Base-by-base conservation (phyloP, 176 grass and related monocot genomes). In the Dactylis glomerata region DNA sequence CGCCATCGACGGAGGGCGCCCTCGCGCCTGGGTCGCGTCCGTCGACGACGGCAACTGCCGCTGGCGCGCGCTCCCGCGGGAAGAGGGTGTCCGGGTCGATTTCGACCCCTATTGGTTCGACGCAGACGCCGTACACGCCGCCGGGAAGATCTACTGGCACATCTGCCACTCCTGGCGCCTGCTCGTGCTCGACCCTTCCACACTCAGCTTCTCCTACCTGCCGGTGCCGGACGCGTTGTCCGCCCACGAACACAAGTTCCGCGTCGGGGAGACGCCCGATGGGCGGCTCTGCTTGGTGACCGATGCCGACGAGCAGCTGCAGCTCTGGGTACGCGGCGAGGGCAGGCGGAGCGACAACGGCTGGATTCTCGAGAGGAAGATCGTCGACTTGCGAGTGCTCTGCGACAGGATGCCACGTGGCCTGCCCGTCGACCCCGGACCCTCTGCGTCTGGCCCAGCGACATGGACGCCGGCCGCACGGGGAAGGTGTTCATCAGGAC, bases 301-400 rank as follows among this genome's bases (percentile, higher is more conserved):
- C 19, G 68, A 73, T 14, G 69, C n/a, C 6, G 5, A 28, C 24
- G 1, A 17, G 41, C 13, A 36, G 71, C 41, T 84, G 70, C 51
- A 59, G 22, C 24, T 84, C 4, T 75, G 56, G 4, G 67, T 73
- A 50, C 33, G 17, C 65, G 50, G 51, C 51, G 36, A 52, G 17
- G 17, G 10, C 27, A 3, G 28, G 56, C 2, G 3, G 36, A 62
- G 82, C 71, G 55, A 47, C 19, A 46, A 50, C 19, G 70, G 71
- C 31, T 84, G 82, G 82, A 40, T 84, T 73, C 12, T 84, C 41
- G 82, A 83, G 81, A 75, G 28, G 41, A 31, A 28, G 8, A 46
- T 46, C 31, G 15, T 75, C 38, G 15, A 42, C 13, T 52, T 83
- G 32, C 1, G 1, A 5, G 30, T 9, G 10, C 24, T 46, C 17